These are phyloP conservation scores for Ogataea thermomethanolica DNA, from an alignment of 805 yeast species.

Conservation along the genomic window DNA sequence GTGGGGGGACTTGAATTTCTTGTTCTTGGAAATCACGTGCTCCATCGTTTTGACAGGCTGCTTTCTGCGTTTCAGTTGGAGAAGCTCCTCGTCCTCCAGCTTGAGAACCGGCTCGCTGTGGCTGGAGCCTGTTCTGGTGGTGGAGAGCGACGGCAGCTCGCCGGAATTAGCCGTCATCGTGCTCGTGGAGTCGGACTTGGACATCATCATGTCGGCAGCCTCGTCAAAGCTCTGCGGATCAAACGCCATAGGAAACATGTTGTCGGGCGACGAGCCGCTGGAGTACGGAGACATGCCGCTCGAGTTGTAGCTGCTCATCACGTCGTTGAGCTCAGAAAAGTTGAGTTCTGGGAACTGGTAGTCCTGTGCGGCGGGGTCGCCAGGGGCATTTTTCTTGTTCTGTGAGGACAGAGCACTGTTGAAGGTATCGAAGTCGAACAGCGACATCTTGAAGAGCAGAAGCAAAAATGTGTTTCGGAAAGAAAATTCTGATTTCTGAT, in stretches of 20 bases:
- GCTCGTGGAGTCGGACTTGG: slow-evolving; percentile 28
- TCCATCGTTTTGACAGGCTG: background rate
- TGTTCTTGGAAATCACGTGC: slow-evolving; percentile 18
- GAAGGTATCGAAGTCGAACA: slow-evolving; percentile 31
- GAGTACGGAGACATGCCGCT: slow-evolving; percentile 35
- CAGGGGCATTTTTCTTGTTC: slow-evolving; percentile 4
- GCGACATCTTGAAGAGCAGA: slow-evolving; percentile 18
- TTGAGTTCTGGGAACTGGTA: slow-evolving; percentile 28
- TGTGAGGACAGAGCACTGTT: slow-evolving; percentile 29
- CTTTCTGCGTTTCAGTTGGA: slow-evolving; percentile 3
- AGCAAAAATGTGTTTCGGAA: background rate
- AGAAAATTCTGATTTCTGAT: too few relatives aligned
- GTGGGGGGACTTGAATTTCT: slow-evolving; percentile 62
- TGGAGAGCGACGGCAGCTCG: slow-evolving; percentile 10
- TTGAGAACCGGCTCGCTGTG: slow-evolving; percentile 1
- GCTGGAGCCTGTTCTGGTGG: slow-evolving; percentile 15
- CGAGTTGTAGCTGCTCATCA: slow-evolving; percentile 29
- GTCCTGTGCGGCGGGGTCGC: slow-evolving; percentile 4
- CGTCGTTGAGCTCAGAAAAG: slow-evolving; percentile 32
- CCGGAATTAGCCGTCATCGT: slow-evolving; percentile 24
- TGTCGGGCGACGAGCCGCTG: slow-evolving; percentile 37
- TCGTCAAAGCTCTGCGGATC: slow-evolving; percentile 3
- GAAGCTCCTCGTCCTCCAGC: slow-evolving; percentile 4
- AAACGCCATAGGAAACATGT: slow-evolving; percentile 25
- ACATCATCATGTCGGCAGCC: slow-evolving; percentile 17